Evolutionary conservation across 495 filamentous ascomycete genomes (phyloP), one percentile per base, ranked within the genome.

Genomic region (Penicillium taxi): DNA sequence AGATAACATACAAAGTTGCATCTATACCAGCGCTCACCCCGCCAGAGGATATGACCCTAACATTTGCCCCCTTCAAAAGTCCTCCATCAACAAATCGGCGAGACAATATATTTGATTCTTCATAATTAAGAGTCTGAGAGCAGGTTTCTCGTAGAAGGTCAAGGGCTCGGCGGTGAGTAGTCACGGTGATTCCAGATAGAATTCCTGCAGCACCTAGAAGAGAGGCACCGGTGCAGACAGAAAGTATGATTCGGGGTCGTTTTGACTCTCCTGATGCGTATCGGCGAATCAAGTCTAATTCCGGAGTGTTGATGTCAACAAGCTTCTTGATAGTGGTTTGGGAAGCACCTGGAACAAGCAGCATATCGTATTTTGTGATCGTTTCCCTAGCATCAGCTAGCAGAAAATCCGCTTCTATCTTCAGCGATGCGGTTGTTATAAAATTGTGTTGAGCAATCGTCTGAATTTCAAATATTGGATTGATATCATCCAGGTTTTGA

Each of bases 11-110:
- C 58, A 88, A 58, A 36, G 75, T 59, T 11, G 81, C 84, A 69
- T 89, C 84, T 32, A 88, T 60, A 42, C 84, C 82, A 53, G 77
- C 72, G 41, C 75, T 78, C 36, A 84, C 66, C 33, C 83, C 84
- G 38, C 81, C 82, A 55, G 67, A 69, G 24, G 84, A 87, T 44
- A 90, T 76, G 31, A 90, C 73, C 45, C 81, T 70, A 52, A 87
- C 70, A 12, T 81, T 82, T 46, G 80, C 80, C 21, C 83, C 66
- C 23, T 73, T 69, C 66, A 84, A 69, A 20, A 22, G 9, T 40
- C 69, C 67, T 8, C 73, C 77, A 45, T 86, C 82, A 3, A 88
- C 81, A 45, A 83, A 85, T 43, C 82, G 70, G 50, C 83, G 77
- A 40, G 84, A 80, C 37, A 86, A 32, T 6, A n/a, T 14, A 6